These are phyloP conservation scores for Desmodesmus armatus DNA, from an alignment of 139 green algal species.

Conservation along the genomic window DNA sequence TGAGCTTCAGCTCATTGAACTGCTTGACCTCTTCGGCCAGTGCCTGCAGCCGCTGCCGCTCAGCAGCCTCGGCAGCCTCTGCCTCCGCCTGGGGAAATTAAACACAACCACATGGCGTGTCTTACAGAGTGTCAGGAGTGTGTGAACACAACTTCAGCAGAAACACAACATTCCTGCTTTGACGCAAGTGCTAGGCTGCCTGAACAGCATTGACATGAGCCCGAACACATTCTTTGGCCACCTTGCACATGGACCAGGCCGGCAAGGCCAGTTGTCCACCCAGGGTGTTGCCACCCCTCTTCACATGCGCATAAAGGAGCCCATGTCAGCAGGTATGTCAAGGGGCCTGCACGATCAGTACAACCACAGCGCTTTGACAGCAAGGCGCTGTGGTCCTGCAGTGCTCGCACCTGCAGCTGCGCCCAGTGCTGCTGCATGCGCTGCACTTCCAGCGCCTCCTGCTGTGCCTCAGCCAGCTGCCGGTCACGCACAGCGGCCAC, in stretches of 20 bases:
- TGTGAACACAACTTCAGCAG: too few species aligned
- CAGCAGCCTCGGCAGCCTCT: slow-evolving; percentile 49
- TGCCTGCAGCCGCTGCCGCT: slow-evolving; percentile 52
- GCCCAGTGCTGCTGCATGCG: slow-evolving; percentile 52
- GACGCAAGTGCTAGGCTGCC: too few species aligned
- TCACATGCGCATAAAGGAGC: too few species aligned
- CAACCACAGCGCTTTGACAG: not conserved
- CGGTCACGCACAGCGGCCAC: slow-evolving; percentile 55
- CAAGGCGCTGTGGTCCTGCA: not conserved
- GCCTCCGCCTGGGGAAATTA: slow-evolving; percentile 58
- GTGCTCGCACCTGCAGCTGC: slow-evolving; percentile 19
- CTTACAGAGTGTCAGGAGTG: too few species aligned
- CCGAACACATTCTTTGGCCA: too few species aligned
- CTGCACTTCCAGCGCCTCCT: slow-evolving; percentile 54
- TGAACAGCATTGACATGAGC: too few species aligned
- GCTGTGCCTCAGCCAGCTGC: slow-evolving; percentile 46
- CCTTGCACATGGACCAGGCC: too few species aligned
- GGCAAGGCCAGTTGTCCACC: too few species aligned
- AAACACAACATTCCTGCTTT: too few species aligned
- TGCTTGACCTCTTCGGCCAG: slow-evolving; percentile 65
- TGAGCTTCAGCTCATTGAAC: slow-evolving; percentile 68
- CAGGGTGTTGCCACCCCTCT: too few species aligned
- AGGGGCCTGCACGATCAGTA: not conserved
- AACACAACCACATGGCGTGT: too few species aligned
- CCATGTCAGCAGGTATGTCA: too few species aligned